These are phyloP conservation scores for Cryptococcus amylolentus DNA, from an alignment of 1,284 basidiomycete species.

Conservation along the genomic window DNA sequence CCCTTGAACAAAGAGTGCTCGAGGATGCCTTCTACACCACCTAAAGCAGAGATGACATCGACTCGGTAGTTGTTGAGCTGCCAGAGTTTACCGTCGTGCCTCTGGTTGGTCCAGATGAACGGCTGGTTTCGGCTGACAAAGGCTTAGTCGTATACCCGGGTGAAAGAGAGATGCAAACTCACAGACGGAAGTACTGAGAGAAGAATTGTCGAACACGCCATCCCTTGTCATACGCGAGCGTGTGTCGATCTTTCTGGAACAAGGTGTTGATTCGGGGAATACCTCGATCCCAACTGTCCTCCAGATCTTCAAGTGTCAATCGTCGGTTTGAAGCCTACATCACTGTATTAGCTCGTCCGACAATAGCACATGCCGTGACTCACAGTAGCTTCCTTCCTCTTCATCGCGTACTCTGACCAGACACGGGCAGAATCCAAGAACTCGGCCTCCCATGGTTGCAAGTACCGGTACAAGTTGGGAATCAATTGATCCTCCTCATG, in stretches of 20 bases:
- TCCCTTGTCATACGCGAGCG: constrained; percentile 94
- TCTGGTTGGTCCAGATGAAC: constrained; percentile 98
- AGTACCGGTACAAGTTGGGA: constrained; percentile 95
- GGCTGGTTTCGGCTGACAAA: constrained; percentile 62
- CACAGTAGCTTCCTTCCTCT: constrained; percentile 90
- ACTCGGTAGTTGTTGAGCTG: constrained; percentile 98
- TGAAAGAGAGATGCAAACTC: background rate
- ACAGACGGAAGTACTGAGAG: constrained; percentile 87
- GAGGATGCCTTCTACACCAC: constrained; percentile 78
- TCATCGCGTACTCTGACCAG: constrained; percentile 99
- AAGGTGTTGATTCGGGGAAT: constrained; percentile 62
- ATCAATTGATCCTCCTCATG: constrained; percentile 93
- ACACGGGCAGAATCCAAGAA: constrained; percentile 97
- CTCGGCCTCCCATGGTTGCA: constrained; percentile 98
- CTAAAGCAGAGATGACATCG: constrained; percentile 97
- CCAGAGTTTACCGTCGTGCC: constrained; percentile 98
- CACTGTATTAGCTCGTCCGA: background rate
- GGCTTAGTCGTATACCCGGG: background rate
- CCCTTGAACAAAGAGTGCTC: constrained; percentile 98
- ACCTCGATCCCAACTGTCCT: constrained; percentile 95
- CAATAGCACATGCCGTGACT: background rate
- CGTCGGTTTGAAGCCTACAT: constrained; percentile 80
- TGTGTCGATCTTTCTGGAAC: constrained; percentile 70
- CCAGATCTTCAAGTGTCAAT: constrained; percentile 92
- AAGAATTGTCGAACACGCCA: constrained; percentile 93